These are phyloP conservation scores for Diaporthe caulivora DNA, from an alignment of 2,329 filamentous ascomycete genomes.

Conservation along the genomic window DNA sequence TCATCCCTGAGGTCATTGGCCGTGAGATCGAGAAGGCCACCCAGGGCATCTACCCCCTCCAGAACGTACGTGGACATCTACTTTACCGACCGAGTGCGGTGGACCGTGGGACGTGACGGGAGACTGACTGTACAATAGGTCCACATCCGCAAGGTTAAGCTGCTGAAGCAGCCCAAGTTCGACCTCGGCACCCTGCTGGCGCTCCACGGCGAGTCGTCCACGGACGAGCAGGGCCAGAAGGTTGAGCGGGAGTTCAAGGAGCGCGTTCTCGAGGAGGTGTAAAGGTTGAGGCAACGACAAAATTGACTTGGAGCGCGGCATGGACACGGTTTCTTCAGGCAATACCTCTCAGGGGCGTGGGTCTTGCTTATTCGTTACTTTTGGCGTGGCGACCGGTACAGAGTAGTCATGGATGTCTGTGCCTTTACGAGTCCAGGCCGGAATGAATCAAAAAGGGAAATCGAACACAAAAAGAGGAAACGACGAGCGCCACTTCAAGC, in stretches of 20 bases:
- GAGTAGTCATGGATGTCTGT: slow-evolving; percentile 52
- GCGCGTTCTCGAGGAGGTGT: slow-evolving; percentile 93
- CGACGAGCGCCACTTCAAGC: slow-evolving; percentile 38
- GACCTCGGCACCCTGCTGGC: slow-evolving; percentile 95
- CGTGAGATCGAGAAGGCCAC: slow-evolving; percentile 99
- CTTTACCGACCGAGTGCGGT: background rate
- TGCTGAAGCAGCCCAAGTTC: slow-evolving; percentile 98
- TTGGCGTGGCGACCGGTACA: slow-evolving; percentile 56
- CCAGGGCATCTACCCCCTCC: slow-evolving; percentile 99
- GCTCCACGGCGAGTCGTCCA: slow-evolving; percentile 96
- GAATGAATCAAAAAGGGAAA: slow-evolving; percentile 50
- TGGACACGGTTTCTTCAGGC: slow-evolving; percentile 54
- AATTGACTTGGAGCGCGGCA: slow-evolving; percentile 49
- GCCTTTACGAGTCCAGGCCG: slow-evolving; percentile 50
- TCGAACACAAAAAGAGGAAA: slow-evolving; percentile 37
- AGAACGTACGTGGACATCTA: slow-evolving; percentile 79
- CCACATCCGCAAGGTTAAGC: slow-evolving; percentile 99
- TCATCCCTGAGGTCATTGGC: slow-evolving; percentile 99
- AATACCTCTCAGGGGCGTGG: slow-evolving; percentile 59
- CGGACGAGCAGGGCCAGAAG: slow-evolving; percentile 98
- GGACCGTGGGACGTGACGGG: background rate
- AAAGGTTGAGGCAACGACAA: slow-evolving; percentile 64
- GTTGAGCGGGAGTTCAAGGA: slow-evolving; percentile 99
- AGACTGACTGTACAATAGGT: slow-evolving; percentile 69
- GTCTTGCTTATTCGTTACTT: slow-evolving; percentile 63